Base-by-base conservation (phyloP, 345 rosid genomes). In the Physaria fendleri region DNA sequence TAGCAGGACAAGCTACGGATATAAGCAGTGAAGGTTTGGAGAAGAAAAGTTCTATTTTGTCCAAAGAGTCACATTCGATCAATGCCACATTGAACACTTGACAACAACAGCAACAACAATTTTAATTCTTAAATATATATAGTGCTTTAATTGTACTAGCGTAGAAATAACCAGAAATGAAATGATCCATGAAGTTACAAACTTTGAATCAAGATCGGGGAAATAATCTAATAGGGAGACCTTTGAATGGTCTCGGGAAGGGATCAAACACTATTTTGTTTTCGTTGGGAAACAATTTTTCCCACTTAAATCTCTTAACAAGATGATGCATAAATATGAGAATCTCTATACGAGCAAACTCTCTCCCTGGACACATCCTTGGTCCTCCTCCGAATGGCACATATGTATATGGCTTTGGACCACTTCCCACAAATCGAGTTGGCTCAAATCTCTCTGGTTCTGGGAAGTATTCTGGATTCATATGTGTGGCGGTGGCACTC, bases 1-100 rank as follows among this genome's bases (percentile, higher is more conserved):
- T 85, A 1, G 98, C 95, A 0, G 98, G 98, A 33, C 95, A 91
- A 58, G 88, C 85, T 5, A 79, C 82, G 66, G 96, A 88, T 59
- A 72, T 84, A 38, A 44, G 30, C 13, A 82, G 92, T 1, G 98
- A 88, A 58, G 85, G 92, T 4, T 13, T 71, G 4, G 25, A 48
- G n/a, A n/a, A n/a, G n/a, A n/a, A n/a, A n/a, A n/a, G n/a, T n/a
- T n/a, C n/a, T n/a, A n/a, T n/a, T n/a, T n/a, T n/a, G n/a, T n/a
- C n/a, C n/a, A n/a, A n/a, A n/a, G n/a, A n/a, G n/a, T n/a, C n/a
- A n/a, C n/a, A n/a, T n/a, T n/a, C n/a, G n/a, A n/a, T n/a, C n/a
- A n/a, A n/a, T n/a, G n/a, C n/a, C n/a, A 58, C 14, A 58, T 9
- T n/a, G n/a, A 18, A 12, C n/a, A n/a, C n/a, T n/a, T n/a, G n/a